Percentiles rank a stretch among this genome's conserved stretches.
These are phyloP conservation scores for Aureobasidium subglaciale DNA, from an alignment of 2,329 filamentous ascomycete species.

Conservation along the genomic window DNA sequence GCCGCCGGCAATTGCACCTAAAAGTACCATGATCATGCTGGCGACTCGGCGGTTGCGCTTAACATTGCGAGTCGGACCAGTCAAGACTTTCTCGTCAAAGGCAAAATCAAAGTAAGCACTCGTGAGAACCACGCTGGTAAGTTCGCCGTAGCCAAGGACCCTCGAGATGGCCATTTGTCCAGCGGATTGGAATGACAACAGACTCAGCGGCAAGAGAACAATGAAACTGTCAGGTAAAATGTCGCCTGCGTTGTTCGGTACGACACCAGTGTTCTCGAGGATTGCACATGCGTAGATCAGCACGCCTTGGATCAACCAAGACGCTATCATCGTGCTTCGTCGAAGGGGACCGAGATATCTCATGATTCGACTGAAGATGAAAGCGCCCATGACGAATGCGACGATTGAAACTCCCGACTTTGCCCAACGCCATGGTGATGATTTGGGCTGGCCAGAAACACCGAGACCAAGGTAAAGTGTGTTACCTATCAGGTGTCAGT, in stretches of 20 bases:
- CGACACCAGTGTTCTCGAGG: slow-evolving; percentile 33
- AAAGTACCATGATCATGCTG: slow-evolving; percentile 45
- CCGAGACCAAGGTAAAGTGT: slow-evolving; percentile 74
- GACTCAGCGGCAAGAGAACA: slow-evolving; percentile 58
- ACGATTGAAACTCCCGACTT: slow-evolving; percentile 64
- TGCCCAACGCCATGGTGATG: slow-evolving; percentile 54
- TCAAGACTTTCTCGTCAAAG: slow-evolving; percentile 53
- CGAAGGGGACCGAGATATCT: slow-evolving; percentile 53
- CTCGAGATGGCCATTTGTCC: slow-evolving; percentile 71
- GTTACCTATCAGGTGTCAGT: slow-evolving; percentile 44
- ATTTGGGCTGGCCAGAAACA: slow-evolving; percentile 49
- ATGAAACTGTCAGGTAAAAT: slow-evolving; percentile 37
- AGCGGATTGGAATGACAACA: slow-evolving; percentile 69
- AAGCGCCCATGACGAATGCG: slow-evolving; percentile 65
- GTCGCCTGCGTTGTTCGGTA: slow-evolving; percentile 30
- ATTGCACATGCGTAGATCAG: slow-evolving; percentile 35
- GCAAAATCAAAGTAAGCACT: slow-evolving; percentile 78
- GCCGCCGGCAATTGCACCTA: slow-evolving; percentile 50
- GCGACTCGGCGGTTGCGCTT: slow-evolving; percentile 48
- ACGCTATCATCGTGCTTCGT: slow-evolving; percentile 55
- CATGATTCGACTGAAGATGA: slow-evolving; percentile 64
- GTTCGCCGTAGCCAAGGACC: slow-evolving; percentile 59
- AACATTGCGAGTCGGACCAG: slow-evolving; percentile 34
- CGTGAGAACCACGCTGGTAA: slow-evolving; percentile 74
- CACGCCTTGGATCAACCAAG: slow-evolving; percentile 34